Evolutionary conservation across 2,329 filamentous ascomycete genomes (phyloP), one percentile per base, ranked within the genome.

Genomic region (Ophiostoma montium): DNA sequence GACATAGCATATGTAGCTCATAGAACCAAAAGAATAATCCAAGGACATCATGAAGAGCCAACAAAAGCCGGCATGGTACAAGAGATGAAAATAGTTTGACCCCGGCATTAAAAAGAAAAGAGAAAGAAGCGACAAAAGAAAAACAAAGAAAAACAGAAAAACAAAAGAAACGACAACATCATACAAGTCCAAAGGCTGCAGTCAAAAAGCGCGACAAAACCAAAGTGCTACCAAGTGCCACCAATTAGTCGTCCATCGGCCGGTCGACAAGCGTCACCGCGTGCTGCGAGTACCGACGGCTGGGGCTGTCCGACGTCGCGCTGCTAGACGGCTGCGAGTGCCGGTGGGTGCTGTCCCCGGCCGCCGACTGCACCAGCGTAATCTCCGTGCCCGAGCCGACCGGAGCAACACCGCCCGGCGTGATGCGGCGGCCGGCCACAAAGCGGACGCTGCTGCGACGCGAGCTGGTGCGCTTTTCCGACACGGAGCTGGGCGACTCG

Each of bases 221-320:
- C n/a, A n/a, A n/a, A n/a, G n/a, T n/a, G n/a, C n/a, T n/a, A n/a
- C n/a, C n/a, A 31, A 47, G 13, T 8, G 39, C 31, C 41, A 44
- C 36, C 9, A 48, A 44, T 23, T 65, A 85, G 64, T 86, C 81
- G 65, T 86, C 81, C 80, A 87, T 86, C n/a, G 83, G 80, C 64
- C 76, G 80, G 62, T 88, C 84, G 59, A 78, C 78, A 59, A 88
- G 68, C 56, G 79, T 81, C 38, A 87, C 82, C 7, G 80, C 77
- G 52, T 67, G 62, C 52, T 60, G 54, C 43, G 56, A 56, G 18
- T 57, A 51, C 42, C 56, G 57, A 7, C 23, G 23, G 23, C 8
- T 27, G 23, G 5, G 55, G 5, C 23, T 8, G 8, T 27, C 23
- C 5, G 23, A 5, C 23, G 23, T 27, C 23, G 23, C 23, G 23